Evolutionary conservation across 352 stramenopile species (phyloP).

Genomic region (Pythium dissotocum): DNA sequence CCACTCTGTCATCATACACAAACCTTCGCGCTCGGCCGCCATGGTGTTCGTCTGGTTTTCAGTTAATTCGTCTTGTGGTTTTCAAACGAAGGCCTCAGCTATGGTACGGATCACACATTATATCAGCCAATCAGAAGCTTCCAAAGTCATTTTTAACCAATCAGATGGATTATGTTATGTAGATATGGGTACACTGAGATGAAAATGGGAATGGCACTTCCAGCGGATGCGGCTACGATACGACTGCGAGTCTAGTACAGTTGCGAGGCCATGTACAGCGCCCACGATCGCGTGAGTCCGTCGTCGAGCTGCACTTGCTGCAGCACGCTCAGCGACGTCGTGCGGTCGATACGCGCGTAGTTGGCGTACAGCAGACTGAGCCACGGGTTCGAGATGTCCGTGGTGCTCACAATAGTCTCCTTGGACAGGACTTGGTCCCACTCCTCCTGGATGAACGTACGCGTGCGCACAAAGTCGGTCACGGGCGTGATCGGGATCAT

Average conservation of each 20-base stretch:
- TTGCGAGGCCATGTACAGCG: conserved; percentile 62
- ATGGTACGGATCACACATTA: conserved; percentile 14
- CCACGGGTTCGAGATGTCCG: conserved; percentile 62
- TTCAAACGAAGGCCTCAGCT: not conserved
- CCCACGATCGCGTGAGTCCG: conserved; percentile 80
- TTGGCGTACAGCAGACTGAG: conserved; percentile 73
- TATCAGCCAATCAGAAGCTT: conserved; percentile 18
- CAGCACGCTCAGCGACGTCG: conserved; percentile 47
- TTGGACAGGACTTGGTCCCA: conserved; percentile 56
- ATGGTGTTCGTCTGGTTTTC: conserved; percentile 14
- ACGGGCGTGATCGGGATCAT: conserved; percentile 69
- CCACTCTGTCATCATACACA: not conserved
- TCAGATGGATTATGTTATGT: not conserved
- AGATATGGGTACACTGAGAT: conserved; percentile 1
- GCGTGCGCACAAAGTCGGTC: conserved; percentile 58
- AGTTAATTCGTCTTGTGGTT: not conserved
- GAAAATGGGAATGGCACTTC: not conserved
- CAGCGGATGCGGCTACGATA: not conserved
- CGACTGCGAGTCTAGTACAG: conserved; percentile 13
- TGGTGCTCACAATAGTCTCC: conserved; percentile 41
- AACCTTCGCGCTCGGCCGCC: conserved; percentile 29
- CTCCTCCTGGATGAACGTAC: conserved; percentile 59
- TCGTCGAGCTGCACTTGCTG: conserved; percentile 65
- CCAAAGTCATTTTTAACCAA: conserved; percentile 5
- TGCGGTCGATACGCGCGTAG: conserved; percentile 55